Base-by-base conservation (phyloP, 257 asterid species). In the Solanum sitiens region DNA sequence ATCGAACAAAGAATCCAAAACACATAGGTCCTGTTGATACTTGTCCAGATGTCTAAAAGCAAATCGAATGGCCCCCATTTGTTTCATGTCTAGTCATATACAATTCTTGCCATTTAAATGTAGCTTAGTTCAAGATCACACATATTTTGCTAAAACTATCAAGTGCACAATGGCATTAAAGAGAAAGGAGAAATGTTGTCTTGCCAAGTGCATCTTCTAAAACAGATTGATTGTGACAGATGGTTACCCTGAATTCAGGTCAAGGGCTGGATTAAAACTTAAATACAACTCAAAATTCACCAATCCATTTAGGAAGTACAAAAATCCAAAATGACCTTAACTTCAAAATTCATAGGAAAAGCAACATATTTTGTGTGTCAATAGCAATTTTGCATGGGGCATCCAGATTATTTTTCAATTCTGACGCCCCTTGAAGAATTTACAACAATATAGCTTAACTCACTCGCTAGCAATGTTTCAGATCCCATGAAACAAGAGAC, bases 11-110 rank as follows among this genome's bases (percentile, higher is more conserved):
- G 79, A 39, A 85, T 85, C 82, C 87, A 86, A 44, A 75, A 53
- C 85, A 85, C 85, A 32, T 68, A 63, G 87, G 68, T 87, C 82
- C 88, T 56, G 83, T 63, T 85, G 15, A 8, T 45, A 71, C 39
- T 82, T 16, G 85, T 76, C 80, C 72, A 44, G 85, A 85, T 72
- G n/a, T 87, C 27, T 67, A 40, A 67, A 67, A 2, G 61, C 15
- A 74, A 83, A 82, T 86, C 70, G 85, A 83, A 83, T 86, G 86
- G 88, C 87, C 90, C 87, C 90, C 37, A 45, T 87, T 77, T 77
- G 84, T 76, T 83, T 89, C 86, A 56, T 70, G 45, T 87, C 83
- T 84, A 79, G 86, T 85, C 83, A 86, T 83, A 83, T 56, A 20
- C 88, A 90, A 87, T 85, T 75, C 79, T 76, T 84, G 89, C 79